Conservation (phyloP, 106 monocot genomes). For the Dendrobium catenatum region DNA sequence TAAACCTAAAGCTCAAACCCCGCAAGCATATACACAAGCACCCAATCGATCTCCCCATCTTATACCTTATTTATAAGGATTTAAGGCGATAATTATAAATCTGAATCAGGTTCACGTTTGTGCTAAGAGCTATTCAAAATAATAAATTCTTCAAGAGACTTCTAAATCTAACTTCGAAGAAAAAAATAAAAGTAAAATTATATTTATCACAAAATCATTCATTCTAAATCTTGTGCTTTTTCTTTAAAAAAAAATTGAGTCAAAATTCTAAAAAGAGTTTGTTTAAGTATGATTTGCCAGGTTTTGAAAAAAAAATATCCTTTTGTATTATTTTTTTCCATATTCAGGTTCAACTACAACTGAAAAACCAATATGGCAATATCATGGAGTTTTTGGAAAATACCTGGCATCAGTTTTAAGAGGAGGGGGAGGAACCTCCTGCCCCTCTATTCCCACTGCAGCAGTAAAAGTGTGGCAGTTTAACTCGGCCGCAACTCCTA, state of each 20-base stretch:
- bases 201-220: not conserved
- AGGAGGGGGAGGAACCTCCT: constrained; percentile 12
- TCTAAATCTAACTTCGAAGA: no score
- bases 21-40: no score
- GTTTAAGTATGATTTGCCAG: not conserved
- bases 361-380: not conserved
- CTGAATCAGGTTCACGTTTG: no score
- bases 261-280: not conserved
- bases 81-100: no score
- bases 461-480: constrained; percentile 90
- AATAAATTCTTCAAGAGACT: no score
- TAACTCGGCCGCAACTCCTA: constrained; percentile 84
- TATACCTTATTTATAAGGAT: no score
- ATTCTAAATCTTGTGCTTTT: not conserved
- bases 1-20: no score
- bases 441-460: constrained; percentile 80
- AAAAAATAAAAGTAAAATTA: not conserved
- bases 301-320: not conserved
- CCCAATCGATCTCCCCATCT: no score
- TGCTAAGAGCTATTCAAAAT: no score
- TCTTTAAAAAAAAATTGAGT: not conserved
- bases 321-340: not conserved
- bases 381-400: not conserved
- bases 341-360: not conserved
- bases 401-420: constrained; percentile 5